These are phyloP conservation scores for Psilocybe tampanensis DNA, from an alignment of 768 basidiomycete genomes.

Conservation along the genomic window DNA sequence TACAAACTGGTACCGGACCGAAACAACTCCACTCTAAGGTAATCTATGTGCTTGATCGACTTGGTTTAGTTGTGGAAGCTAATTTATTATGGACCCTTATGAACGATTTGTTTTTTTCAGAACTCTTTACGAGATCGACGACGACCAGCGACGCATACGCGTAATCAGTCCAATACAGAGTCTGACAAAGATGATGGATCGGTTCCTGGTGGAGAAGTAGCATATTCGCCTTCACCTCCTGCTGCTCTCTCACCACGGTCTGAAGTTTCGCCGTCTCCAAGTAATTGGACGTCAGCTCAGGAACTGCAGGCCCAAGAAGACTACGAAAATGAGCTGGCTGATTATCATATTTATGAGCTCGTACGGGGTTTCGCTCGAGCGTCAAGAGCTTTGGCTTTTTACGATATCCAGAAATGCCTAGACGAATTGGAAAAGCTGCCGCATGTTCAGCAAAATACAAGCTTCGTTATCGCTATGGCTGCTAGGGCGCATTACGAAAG, in stretches of 20 bases:
- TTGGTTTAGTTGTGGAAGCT: neutral
- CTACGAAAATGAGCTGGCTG: slow-evolving; percentile 73
- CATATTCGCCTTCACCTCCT: slow-evolving; percentile 63
- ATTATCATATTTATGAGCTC: slow-evolving; percentile 81
- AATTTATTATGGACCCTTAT: slow-evolving; percentile 5
- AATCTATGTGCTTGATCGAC: slow-evolving; percentile 16
- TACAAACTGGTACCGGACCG: slow-evolving; percentile 57
- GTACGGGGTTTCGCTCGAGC: slow-evolving; percentile 83
- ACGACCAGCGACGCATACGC: slow-evolving; percentile 53
- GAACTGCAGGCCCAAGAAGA: slow-evolving; percentile 74
- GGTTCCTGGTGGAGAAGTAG: slow-evolving; percentile 45
- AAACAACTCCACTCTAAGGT: slow-evolving; percentile 65
- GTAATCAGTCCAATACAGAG: slow-evolving; percentile 59
- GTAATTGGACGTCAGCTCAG: slow-evolving; percentile 63
- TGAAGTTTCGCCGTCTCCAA: slow-evolving; percentile 65
- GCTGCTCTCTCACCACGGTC: slow-evolving; percentile 62
- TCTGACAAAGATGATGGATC: slow-evolving; percentile 75
- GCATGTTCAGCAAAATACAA: slow-evolving; percentile 67
- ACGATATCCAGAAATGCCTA: slow-evolving; percentile 75
- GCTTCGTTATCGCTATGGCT: slow-evolving; percentile 80
- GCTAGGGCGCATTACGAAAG: slow-evolving; percentile 90
- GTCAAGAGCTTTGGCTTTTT: slow-evolving; percentile 70
- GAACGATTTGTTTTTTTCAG: slow-evolving; percentile 11
- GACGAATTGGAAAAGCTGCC: slow-evolving; percentile 80
- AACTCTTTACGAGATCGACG: slow-evolving; percentile 55